phyloP scores from a whole-genome alignment of 1,284 basidiomycete genomes.

The Apiotrichum brassicae region DNA sequence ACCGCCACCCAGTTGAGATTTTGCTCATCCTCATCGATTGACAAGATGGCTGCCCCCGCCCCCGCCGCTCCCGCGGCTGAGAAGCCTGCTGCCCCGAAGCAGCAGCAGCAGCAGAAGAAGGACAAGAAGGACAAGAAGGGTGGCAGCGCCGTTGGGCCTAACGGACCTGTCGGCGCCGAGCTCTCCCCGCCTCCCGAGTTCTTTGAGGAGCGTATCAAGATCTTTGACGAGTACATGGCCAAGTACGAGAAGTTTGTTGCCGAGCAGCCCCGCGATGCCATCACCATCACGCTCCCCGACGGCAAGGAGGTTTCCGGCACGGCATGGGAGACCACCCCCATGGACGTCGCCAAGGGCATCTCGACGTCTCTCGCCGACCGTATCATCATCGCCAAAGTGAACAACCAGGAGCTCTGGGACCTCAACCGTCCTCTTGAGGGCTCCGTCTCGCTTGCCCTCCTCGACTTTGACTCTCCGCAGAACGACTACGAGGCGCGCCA shows the following conservation, averaged over 20 bases:
- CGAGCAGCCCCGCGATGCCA: slow-evolving; percentile 81
- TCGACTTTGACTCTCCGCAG: slow-evolving; percentile 85
- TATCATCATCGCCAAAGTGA: slow-evolving; percentile 85
- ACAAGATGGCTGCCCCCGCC: slow-evolving; percentile 6
- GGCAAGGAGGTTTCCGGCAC: slow-evolving; percentile 74
- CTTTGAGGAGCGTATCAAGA: slow-evolving; percentile 81
- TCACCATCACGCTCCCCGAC: slow-evolving; percentile 80
- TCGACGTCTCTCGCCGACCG: slow-evolving; percentile 84
- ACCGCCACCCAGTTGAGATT: not conserved
- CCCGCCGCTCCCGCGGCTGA: slow-evolving; percentile 4
- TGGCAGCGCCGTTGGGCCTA: slow-evolving; percentile 3
- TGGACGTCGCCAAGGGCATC: slow-evolving; percentile 82
- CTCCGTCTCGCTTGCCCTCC: slow-evolving; percentile 71
- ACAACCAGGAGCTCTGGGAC: slow-evolving; percentile 84
- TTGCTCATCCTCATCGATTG: slow-evolving; percentile 3
- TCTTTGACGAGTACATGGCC: slow-evolving; percentile 83
- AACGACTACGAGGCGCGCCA: slow-evolving; percentile 77
- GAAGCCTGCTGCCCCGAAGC: not conserved
- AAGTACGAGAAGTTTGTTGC: slow-evolving; percentile 72
- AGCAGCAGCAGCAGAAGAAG: slow-evolving; percentile 15
- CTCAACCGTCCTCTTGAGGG: slow-evolving; percentile 85
- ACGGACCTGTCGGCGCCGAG: slow-evolving; percentile 45
- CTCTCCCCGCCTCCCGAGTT: slow-evolving; percentile 76
- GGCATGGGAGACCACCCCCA: slow-evolving; percentile 94
- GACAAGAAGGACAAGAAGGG: slow-evolving; percentile 46